Percentiles rank a stretch among this genome's conserved stretches.
phyloP scores from a whole-genome alignment of 495 filamentous ascomycete species.

The Delitschia confertaspora region DNA sequence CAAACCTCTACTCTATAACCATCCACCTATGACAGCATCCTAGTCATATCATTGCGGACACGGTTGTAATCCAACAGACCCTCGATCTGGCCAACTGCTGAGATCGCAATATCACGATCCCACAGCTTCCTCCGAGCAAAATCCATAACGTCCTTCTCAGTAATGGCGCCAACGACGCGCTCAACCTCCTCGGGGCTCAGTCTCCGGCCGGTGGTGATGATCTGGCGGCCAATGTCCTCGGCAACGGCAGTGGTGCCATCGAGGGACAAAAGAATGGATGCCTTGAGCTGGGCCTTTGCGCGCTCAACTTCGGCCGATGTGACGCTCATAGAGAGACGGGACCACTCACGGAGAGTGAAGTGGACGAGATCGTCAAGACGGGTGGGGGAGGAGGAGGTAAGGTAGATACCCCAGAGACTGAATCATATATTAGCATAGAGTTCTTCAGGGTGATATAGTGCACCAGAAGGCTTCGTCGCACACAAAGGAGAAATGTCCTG shows the following conservation, averaged over 20 bases:
- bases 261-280: conserved; percentile 89
- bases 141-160: conserved; percentile 93
- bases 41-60: conserved; percentile 80
- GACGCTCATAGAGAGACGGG: conserved; percentile 78
- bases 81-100: conserved; percentile 86
- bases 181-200: conserved; percentile 91
- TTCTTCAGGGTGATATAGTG: too few species aligned
- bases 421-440: conserved; percentile 3
- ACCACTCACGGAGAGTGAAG: conserved; percentile 98
- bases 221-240: conserved; percentile 96
- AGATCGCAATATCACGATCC: conserved; percentile 94
- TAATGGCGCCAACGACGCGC: conserved; percentile 73
- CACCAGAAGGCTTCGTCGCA: too few species aligned
- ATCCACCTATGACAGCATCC: conserved; percentile 52
- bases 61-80: conserved; percentile 83
- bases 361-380: conserved; percentile 89
- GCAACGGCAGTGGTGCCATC: conserved; percentile 95
- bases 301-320: conserved; percentile 88
- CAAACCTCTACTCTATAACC: neutral
- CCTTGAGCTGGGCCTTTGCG: conserved; percentile 98
- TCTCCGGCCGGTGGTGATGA: conserved; percentile 90
- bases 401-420: conserved; percentile 98
- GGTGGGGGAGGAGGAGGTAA: conserved; percentile 82
- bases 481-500: neutral
- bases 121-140: conserved; percentile 87